Percentiles rank a stretch among this genome's conserved stretches.
Evolutionary conservation across 1,284 basidiomycete genomes (phyloP).

Genomic region (Trichosporon inkin): DNA sequence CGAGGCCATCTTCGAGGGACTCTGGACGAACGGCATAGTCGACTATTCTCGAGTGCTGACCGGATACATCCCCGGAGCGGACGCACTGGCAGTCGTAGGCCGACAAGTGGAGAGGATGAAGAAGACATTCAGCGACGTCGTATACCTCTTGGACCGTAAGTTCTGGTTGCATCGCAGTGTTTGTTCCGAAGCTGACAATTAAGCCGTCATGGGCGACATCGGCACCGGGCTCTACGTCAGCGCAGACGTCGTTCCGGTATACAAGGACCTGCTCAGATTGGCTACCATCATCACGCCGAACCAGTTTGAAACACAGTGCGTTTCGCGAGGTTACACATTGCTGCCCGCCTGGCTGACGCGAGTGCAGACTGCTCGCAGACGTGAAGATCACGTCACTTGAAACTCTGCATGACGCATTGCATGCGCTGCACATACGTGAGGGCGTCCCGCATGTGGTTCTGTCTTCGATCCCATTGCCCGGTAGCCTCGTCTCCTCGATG

Average conservation of each 20-base stretch:
- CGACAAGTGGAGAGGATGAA: constrained; percentile 56
- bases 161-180: neutral
- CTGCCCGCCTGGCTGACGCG: constrained; percentile 1
- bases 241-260: constrained; percentile 80
- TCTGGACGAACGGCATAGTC: constrained; percentile 67
- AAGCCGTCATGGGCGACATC: constrained; percentile 84
- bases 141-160: constrained; percentile 89
- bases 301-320: constrained; percentile 95
- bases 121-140: constrained; percentile 55
- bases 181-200: neutral
- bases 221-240: constrained; percentile 79
- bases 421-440: constrained; percentile 68
- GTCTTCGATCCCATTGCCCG: constrained; percentile 66
- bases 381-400: constrained; percentile 61
- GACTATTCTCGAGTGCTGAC: constrained; percentile 65
- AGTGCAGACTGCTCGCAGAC: constrained; percentile 68
- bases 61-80: constrained; percentile 86
- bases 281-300: constrained; percentile 94
- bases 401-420: constrained; percentile 67
- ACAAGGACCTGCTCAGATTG: constrained; percentile 69
- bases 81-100: constrained; percentile 66
- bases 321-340: neutral
- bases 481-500: constrained; percentile 32
- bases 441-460: constrained; percentile 82
- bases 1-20: constrained; percentile 60